Base-by-base conservation (phyloP, 2,329 filamentous ascomycete genomes). In the Phyllosticta paracitricarpa region DNA sequence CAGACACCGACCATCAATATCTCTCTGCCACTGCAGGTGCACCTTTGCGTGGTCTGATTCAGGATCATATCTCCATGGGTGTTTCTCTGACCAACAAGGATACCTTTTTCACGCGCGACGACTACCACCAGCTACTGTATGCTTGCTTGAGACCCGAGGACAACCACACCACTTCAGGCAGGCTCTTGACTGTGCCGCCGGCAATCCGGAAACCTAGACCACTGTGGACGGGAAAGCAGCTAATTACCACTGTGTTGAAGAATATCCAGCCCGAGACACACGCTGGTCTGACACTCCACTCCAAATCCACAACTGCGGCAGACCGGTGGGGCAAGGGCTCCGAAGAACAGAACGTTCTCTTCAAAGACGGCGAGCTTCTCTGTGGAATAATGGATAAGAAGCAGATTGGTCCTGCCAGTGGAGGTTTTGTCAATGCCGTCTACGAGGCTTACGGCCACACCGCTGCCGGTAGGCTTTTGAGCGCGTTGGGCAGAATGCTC, bases 1-100 rank as follows among this genome's bases (percentile, higher is more conserved):
- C 94, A 48, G 93, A 97, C 72, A 97, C 94, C 2, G 93, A 99
- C 72, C 92, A 97, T 70, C 94, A 99, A 70, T 99, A 99, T 72
- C 83, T 99, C 40, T 96, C 92, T 35, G 90, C 89, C 22, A 99
- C 94, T 2, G 89, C 91, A 17, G 94, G 94, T 61, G 96, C 96
- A 70, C 94, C 94, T 0, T 80, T 99, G 17, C 84, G 94, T 80
- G 94, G 94, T 84, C 78, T 99, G 58, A 99, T 99, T 76, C 95
- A 99, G 76, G 94, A 99, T 81, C 94, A 99, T 74, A 89, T 99
- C 63, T 97, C 93, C 2, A 93, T 99, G 72, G 91, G 90, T 54
- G 90, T 96, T 2, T 88, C 88, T 75, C 83, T 99, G 61, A 96
- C 92, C 62, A 96, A 87, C 73, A 87, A 90, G 69, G 94, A 99